Base-by-base conservation (phyloP, 306 rosid genomes). In the Fagus sylvatica region DNA sequence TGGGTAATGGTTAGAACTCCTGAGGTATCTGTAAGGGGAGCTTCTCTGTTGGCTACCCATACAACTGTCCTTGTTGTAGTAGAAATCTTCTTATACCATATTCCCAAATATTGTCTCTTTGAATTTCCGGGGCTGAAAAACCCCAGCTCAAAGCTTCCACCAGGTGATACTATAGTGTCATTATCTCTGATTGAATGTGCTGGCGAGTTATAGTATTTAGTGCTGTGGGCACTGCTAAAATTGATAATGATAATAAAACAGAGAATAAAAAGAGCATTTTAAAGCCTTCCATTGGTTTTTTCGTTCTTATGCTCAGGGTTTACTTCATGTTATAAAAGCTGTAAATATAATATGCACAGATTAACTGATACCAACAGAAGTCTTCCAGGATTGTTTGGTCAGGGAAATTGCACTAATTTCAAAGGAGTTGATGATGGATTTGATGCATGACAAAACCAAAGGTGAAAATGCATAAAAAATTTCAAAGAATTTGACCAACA, bases 21-120 rank as follows among this genome's bases (percentile, higher is more conserved):
- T 46, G 51, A 46, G 10, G 15, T 46, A 46, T 46, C 75, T 84
- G 5, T 55, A 72, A 59, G 82, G 73, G 88, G 89, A 43, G 66
- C 74, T 12, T 71, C 77, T 0, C 87, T 28, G 13, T 91, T 91
- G 12, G 96, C 90, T 12, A 91, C 93, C 96, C 91, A 91, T 69
- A 89, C 91, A 22, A 79, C 37, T 0, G 79, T 84, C 51, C 15
- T 46, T 10, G 51, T 0, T 22, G 9, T 42, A 17, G 54, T 4
- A 2, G 90, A 75, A 39, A 87, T 84, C 2, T 46, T 46, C 57
- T 77, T 81, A 78, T 82, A 89, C 91, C 93, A 87, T 9, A 91
- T 86, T n/a, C 92, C 91, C 39, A 89, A 34, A 67, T 87, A 87
- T 48, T 83, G 85, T 1, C 73, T 76, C 32, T 56, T 74, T 69